These are phyloP conservation scores for Pelargonium myrrhifolium DNA, from an alignment of 441 rosid species.

Conservation along the genomic window DNA sequence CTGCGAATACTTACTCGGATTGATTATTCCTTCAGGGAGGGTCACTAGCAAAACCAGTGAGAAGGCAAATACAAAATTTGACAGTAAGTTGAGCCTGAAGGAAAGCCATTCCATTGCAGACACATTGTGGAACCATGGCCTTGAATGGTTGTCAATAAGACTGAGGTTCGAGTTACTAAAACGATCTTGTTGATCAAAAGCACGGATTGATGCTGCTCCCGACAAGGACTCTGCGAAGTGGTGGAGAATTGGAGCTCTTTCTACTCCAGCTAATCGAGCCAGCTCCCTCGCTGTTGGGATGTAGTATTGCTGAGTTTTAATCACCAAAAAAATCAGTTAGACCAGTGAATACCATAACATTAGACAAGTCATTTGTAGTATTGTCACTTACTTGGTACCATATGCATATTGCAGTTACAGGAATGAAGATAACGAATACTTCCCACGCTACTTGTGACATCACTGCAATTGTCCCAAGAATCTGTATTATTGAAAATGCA, in stretches of 20 bases:
- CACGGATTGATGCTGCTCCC: slow-evolving; percentile 89
- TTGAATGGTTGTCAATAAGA: slow-evolving; percentile 72
- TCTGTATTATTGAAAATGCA: slow-evolving; percentile 77
- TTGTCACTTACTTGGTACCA: slow-evolving; percentile 76
- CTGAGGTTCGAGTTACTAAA: slow-evolving; percentile 54
- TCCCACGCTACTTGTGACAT: slow-evolving; percentile 99
- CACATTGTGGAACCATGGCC: slow-evolving; percentile 90
- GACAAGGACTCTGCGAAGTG: slow-evolving; percentile 93
- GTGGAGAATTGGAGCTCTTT: slow-evolving; percentile 92
- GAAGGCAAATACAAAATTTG: slow-evolving; percentile 91
- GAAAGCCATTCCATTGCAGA: slow-evolving; percentile 99
- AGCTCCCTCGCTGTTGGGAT: slow-evolving; percentile 93
- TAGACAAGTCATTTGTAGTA: neutral
- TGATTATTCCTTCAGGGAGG: slow-evolving; percentile 92
- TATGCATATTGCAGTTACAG: slow-evolving; percentile 84
- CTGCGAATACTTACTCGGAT: slow-evolving; percentile 65
- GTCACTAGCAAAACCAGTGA: slow-evolving; percentile 78
- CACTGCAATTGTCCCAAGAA: slow-evolving; percentile 73
- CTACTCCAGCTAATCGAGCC: slow-evolving; percentile 81
- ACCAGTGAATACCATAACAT: neutral
- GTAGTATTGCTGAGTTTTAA: slow-evolving; percentile 69
- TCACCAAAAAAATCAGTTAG: too few species aligned
- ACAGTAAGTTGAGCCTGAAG: slow-evolving; percentile 76
- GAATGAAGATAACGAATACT: slow-evolving; percentile 93
- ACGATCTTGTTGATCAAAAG: slow-evolving; percentile 76